These are phyloP conservation scores for Annulohypoxylon maeteangense DNA, from an alignment of 495 filamentous ascomycete species.

Conservation along the genomic window DNA sequence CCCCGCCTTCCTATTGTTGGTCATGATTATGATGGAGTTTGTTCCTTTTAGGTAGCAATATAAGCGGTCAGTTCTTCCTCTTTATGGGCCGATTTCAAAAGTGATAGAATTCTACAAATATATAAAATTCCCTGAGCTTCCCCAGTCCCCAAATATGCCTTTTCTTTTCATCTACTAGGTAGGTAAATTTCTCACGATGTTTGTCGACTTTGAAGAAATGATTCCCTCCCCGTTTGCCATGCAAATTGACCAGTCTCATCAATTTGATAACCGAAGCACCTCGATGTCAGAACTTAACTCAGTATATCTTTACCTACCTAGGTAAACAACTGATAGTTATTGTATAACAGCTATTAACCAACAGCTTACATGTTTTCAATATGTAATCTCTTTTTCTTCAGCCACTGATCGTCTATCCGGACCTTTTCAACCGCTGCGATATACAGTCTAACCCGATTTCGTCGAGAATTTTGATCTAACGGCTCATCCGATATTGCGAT, in stretches of 20 bases:
- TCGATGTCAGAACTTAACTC: neutral
- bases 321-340: neutral
- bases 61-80: constrained; percentile 34
- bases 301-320: neutral
- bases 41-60: constrained; percentile 34
- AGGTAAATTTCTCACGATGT: constrained; percentile 6
- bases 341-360: neutral
- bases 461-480: neutral
- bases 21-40: constrained; percentile 38
- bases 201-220: neutral
- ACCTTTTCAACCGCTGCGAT: neutral
- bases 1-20: constrained; percentile 34
- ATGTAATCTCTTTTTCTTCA: neutral
- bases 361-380: neutral
- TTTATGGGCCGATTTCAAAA: constrained; percentile 31
- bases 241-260: no score
- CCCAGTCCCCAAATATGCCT: neutral
- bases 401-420: neutral
- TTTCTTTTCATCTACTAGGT: no score
- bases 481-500: neutral
- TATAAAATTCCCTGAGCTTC: constrained; percentile 15
- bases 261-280: neutral
- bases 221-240: neutral
- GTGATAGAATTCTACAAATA: constrained; percentile 31
- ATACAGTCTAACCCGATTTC: neutral